phyloP scores from a whole-genome alignment of 2,329 filamentous ascomycete genomes.

The Sarocladium strictum region DNA sequence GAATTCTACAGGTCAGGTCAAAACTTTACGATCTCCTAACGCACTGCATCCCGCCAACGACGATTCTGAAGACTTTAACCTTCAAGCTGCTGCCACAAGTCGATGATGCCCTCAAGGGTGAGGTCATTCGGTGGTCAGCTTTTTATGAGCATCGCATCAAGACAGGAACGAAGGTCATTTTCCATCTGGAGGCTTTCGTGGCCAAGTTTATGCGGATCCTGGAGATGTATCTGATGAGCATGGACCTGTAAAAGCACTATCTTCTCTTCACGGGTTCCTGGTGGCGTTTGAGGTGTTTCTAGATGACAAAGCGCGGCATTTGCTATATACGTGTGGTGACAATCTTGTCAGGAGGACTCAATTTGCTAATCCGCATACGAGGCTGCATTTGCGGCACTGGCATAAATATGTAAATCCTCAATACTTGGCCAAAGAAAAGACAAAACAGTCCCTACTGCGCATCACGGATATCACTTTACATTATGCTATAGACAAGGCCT shows the following conservation, averaged over 20 bases:
- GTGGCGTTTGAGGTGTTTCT: conserved; percentile 2
- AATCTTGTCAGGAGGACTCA: background rate
- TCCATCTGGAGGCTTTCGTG: conserved; percentile 96
- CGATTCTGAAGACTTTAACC: conserved; percentile 87
- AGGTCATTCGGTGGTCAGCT: conserved; percentile 91
- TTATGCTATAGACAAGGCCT: too few species aligned
- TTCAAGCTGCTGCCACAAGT: conserved; percentile 87
- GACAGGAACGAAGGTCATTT: conserved; percentile 91
- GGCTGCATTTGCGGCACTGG: too few species aligned
- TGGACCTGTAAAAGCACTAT: conserved; percentile 53
- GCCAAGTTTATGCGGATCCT: conserved; percentile 97
- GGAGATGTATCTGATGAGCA: conserved; percentile 86
- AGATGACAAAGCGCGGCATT: background rate
- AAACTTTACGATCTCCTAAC: conserved; percentile 97
- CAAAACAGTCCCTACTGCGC: too few species aligned
- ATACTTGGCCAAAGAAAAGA: too few species aligned
- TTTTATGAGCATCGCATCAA: conserved; percentile 96
- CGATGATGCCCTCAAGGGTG: conserved; percentile 82
- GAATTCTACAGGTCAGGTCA: conserved; percentile 80
- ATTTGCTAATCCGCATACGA: too few species aligned
- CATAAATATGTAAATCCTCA: too few species aligned
- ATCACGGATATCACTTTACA: too few species aligned
- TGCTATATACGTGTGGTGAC: background rate
- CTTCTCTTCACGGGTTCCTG: background rate
- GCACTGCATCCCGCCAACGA: conserved; percentile 93